Evolutionary conservation across 768 basidiomycete species (phyloP), one percentile per base, ranked within the genome.

Genomic region (Dioszegia aurantiaca): DNA sequence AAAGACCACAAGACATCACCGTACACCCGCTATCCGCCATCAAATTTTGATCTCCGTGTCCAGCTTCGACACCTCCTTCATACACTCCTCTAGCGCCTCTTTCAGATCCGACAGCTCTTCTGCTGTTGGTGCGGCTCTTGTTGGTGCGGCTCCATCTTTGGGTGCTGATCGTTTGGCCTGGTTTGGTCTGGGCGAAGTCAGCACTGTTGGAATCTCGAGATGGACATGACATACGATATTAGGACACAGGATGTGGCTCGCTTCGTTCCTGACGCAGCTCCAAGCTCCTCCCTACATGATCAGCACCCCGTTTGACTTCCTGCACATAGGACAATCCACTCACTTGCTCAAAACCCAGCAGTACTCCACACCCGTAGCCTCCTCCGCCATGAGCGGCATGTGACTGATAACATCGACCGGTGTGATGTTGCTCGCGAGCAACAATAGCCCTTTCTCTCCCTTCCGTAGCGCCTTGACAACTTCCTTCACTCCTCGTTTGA

Each of bases 401-500:
- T 99, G 46, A 98, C 98, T 78, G 95, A 99, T 78, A 90, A 33
- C 12, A 91, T 95, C 42, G 81, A 45, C 44, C 10, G 95, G 95
- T 21, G 80, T 99, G 31, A 83, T 99, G 28, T 80, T 99, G 57
- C 85, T 99, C 59, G 95, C 95, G 3, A 92, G 88, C 37, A 94
- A 98, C 78, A 98, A 98, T 76, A 94, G 89, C 60, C 95, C 95
- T 11, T 89, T 91, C 77, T 98, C 94, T 58, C 93, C 93, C 75
- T 99, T 99, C 54, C 93, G 83, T 40, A 99, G 87, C 2, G 90
- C 90, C 78, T 99, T 99, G 40, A 42, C 40, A 31, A 99, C 90
- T 78, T 99, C 95, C 78, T 99, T 98, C 47, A 99, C 94, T 37
- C 95, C 95, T 44, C 95, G 85, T 80, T 95, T 97, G 30, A 98